These are phyloP conservation scores for Inonotus obliquus DNA, from an alignment of 1,284 basidiomycete species.

Conservation along the genomic window DNA sequence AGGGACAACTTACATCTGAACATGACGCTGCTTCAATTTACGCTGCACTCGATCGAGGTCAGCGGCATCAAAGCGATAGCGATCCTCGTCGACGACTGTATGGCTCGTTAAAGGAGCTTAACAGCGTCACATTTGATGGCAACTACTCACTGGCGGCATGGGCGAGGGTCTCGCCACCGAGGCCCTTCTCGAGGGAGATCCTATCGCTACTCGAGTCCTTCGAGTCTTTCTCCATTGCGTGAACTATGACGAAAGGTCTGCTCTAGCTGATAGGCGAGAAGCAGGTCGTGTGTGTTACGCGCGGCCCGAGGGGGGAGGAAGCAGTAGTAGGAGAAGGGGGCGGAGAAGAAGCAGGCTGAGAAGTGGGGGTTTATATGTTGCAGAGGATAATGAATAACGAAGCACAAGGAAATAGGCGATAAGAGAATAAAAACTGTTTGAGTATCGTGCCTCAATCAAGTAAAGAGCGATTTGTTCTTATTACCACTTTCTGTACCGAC, in stretches of 20 bases:
- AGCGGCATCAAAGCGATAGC: constrained; percentile 41
- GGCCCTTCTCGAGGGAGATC: constrained; percentile 31
- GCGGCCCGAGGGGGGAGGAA: not conserved
- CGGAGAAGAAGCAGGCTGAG: not conserved
- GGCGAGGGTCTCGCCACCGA: constrained; percentile 26
- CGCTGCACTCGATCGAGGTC: constrained; percentile 61
- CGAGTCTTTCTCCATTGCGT: constrained; percentile 22
- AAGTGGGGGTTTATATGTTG: constrained; percentile 5
- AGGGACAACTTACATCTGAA: constrained; percentile 61
- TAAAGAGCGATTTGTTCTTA: not conserved
- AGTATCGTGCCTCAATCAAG: not conserved
- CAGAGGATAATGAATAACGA: not conserved
- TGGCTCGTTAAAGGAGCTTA: not conserved
- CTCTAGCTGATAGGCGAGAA: not conserved
- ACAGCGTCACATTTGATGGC: not conserved
- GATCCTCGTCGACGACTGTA: constrained; percentile 17
- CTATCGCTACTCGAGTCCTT: constrained; percentile 20
- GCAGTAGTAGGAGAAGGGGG: constrained; percentile 8
- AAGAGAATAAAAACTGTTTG: not conserved
- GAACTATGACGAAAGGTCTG: not conserved
- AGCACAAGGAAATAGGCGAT: too few relatives aligned
- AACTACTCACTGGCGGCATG: constrained; percentile 22
- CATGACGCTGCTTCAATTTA: constrained; percentile 63
- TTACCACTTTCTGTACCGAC: not conserved
- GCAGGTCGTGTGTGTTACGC: not conserved